Conservation (phyloP, 768 basidiomycete genomes). For the Boletus pseudo-olivaceus region DNA sequence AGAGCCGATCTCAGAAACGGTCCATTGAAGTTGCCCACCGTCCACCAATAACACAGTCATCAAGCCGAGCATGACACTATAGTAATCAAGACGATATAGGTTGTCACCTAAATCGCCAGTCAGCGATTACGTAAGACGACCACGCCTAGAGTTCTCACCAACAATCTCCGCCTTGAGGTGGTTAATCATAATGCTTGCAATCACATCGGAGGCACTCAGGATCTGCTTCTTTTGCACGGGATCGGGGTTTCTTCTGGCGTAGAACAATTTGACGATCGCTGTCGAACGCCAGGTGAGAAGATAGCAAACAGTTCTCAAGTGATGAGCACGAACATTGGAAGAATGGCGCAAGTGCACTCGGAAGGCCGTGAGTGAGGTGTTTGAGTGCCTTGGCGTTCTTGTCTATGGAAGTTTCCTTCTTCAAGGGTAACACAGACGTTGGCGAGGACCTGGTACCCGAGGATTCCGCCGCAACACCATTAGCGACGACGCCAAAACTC, state of each 20-base stretch:
- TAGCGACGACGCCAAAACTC: slow-evolving; percentile 29
- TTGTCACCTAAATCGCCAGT: slow-evolving; percentile 35
- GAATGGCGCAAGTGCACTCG: slow-evolving; percentile 72
- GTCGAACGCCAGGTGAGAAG: slow-evolving; percentile 9
- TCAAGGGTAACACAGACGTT: slow-evolving; percentile 28
- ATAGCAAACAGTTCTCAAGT: neutral
- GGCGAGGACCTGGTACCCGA: slow-evolving; percentile 21
- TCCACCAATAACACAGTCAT: slow-evolving; percentile 54
- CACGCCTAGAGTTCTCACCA: slow-evolving; percentile 41
- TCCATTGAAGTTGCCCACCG: slow-evolving; percentile 35
- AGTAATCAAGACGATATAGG: slow-evolving; percentile 45
- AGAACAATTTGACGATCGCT: slow-evolving; percentile 88
- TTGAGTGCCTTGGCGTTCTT: slow-evolving; percentile 74
- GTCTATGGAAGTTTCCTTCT: slow-evolving; percentile 46
- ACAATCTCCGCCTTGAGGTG: slow-evolving; percentile 56
- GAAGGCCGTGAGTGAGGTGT: slow-evolving; percentile 76
- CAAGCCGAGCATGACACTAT: slow-evolving; percentile 52
- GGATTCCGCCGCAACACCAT: slow-evolving; percentile 27
- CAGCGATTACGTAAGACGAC: slow-evolving; percentile 12
- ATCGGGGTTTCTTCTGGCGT: slow-evolving; percentile 76
- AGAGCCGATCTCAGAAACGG: neutral
- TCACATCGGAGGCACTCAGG: slow-evolving; percentile 55
- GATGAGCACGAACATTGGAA: slow-evolving; percentile 65
- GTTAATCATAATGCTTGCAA: slow-evolving; percentile 71
- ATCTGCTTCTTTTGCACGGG: slow-evolving; percentile 75